Percentiles rank a stretch among this genome's conserved stretches.
phyloP scores from a whole-genome alignment of 2,329 filamentous ascomycete species.

The Aspergillus tanneri region DNA sequence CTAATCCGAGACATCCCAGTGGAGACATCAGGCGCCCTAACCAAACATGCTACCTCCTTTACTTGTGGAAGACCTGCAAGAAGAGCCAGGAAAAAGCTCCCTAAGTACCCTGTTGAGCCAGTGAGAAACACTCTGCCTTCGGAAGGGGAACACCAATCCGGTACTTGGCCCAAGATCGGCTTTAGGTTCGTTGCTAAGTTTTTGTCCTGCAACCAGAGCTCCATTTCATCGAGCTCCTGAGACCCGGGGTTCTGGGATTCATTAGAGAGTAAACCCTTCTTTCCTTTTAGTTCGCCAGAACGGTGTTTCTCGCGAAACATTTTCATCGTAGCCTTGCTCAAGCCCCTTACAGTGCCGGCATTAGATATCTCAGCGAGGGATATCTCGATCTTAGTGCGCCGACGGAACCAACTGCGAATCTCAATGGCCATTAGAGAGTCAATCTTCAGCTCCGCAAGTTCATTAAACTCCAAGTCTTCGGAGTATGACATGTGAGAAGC shows the following conservation, averaged over 20 bases:
- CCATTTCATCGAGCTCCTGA: neutral
- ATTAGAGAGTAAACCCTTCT: too few species aligned
- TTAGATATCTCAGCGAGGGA: slow-evolving; percentile 57
- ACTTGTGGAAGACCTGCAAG: slow-evolving; percentile 9
- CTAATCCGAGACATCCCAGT: slow-evolving; percentile 12
- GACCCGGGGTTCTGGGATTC: too few species aligned
- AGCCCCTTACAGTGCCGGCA: slow-evolving; percentile 17
- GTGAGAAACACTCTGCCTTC: slow-evolving; percentile 18
- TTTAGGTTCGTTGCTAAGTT: slow-evolving; percentile 4
- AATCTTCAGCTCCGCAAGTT: slow-evolving; percentile 20
- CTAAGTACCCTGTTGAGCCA: slow-evolving; percentile 16
- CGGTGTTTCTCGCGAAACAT: slow-evolving; percentile 10
- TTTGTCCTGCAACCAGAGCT: slow-evolving; percentile 3
- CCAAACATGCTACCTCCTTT: slow-evolving; percentile 17
- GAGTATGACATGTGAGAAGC: slow-evolving; percentile 10
- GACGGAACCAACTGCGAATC: slow-evolving; percentile 29
- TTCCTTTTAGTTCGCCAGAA: neutral
- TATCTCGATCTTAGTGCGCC: slow-evolving; percentile 25
- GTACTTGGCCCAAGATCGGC: slow-evolving; percentile 1
- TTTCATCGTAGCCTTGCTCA: slow-evolving; percentile 15
- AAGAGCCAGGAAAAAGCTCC: slow-evolving; percentile 12
- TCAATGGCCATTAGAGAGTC: slow-evolving; percentile 34
- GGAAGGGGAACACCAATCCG: slow-evolving; percentile 8
- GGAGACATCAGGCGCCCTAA: slow-evolving; percentile 8
- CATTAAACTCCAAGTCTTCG: slow-evolving; percentile 20